Evolutionary conservation across 2,329 filamentous ascomycete genomes (phyloP), one percentile per base, ranked within the genome.

Genomic region (Pseudophaeomoniella oleicola): DNA sequence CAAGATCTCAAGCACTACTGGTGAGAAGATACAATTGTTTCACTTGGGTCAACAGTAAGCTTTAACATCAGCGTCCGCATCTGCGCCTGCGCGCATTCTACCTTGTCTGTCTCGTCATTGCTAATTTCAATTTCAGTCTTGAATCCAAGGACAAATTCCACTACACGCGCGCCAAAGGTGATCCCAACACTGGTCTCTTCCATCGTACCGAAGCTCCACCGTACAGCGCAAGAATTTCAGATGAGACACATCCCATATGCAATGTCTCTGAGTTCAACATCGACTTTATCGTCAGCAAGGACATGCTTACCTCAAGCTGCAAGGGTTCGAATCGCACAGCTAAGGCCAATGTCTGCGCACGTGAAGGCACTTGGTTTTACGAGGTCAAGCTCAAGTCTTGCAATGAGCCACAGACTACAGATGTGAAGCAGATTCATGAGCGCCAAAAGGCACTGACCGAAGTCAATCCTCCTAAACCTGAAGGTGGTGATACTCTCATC

Each of bases 361-460:
- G 90, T 32, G 83, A 96, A 57, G 90, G 90, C 1, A 74, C 82
- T 19, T 85, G 84, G 67, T 98, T 92, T 57, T 98, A 86, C 67
- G 90, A 98, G 59, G 86, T 88, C 57, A 87, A 82, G 51, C 75
- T 98, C 37, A 78, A 87, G 6, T 47, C 46, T n/a, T 27, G 22
- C n/a, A 27, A n/a, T 9, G 22, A 27, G 9, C 6, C 9, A 6
- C 9, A 9, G 9, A n/a, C n/a, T 6, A 27, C 6, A 27, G 22
- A 27, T n/a, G 22, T 6, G n/a, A 27, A 27, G n/a, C 9, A 9
- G 6, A 6, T 9, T 6, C 9, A 27, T 9, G 22, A 27, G 22
- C 22, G n/a, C 6, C 6, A 6, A 6, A 27, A 27, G n/a, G 22
- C 22, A 9, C 9, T n/a, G 6, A n/a, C 22, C n/a, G 22, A 27